phyloP scores from a whole-genome alignment of 2,329 filamentous ascomycete genomes.

The Aspergillus aculeatinus region DNA sequence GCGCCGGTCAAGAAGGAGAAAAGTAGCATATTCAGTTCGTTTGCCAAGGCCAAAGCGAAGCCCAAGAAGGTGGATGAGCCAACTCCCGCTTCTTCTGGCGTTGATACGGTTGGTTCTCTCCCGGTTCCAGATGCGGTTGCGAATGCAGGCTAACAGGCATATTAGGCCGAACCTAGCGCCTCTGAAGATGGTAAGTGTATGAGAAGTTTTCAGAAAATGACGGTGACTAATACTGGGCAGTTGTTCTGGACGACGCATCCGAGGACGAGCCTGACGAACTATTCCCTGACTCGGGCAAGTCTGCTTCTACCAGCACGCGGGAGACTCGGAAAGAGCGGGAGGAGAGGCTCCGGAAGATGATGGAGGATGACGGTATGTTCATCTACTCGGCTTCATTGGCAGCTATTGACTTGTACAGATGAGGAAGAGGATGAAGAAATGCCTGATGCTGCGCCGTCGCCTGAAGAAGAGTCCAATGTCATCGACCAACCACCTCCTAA shows the following conservation, averaged over 20 bases:
- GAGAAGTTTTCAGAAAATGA: not conserved
- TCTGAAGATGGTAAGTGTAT: conserved; percentile 51
- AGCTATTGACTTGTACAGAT: conserved; percentile 25
- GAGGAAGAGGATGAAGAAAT: conserved; percentile 54
- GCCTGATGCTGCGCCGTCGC: conserved; percentile 52
- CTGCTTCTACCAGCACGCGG: conserved; percentile 37
- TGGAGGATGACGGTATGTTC: conserved; percentile 60
- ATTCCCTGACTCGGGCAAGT: conserved; percentile 43
- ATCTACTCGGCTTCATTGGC: conserved; percentile 34
- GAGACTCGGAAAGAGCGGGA: conserved; percentile 62
- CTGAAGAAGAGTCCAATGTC: conserved; percentile 39
- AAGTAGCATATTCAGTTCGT: conserved; percentile 73
- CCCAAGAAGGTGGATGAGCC: conserved; percentile 44
- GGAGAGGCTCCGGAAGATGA: conserved; percentile 69
- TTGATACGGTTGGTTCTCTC: conserved; percentile 39
- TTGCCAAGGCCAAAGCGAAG: conserved; percentile 69
- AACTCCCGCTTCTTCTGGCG: conserved; percentile 33
- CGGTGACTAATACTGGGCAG: conserved; percentile 36
- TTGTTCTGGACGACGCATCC: conserved; percentile 54
- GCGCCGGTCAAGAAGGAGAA: conserved; percentile 58
- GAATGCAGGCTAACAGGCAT: conserved; percentile 7
- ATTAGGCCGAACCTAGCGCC: conserved; percentile 37
- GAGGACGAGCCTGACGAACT: conserved; percentile 57
- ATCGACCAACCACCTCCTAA: conserved; percentile 39
- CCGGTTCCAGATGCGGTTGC: not conserved